Evolutionary conservation across 1,284 basidiomycete species (phyloP).

Genomic region (Dichomitus squalens): DNA sequence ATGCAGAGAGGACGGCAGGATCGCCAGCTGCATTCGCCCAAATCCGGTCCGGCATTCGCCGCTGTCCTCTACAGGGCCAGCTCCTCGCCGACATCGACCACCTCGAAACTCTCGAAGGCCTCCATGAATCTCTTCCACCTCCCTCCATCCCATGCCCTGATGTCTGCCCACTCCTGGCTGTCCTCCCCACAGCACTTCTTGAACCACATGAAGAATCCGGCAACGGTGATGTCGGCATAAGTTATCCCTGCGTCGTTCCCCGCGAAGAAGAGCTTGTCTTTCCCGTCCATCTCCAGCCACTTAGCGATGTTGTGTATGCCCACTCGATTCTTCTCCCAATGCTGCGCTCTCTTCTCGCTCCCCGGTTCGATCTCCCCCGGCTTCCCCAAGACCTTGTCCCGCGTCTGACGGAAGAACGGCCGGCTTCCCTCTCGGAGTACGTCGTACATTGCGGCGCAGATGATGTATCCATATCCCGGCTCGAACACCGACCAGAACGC

Average conservation of each 20-base stretch:
- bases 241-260: slow-evolving; percentile 28
- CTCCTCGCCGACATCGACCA: background rate
- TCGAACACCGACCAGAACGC: slow-evolving; percentile 15
- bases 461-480: background rate
- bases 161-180: slow-evolving; percentile 39
- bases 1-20: too few relatives aligned
- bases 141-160: slow-evolving; percentile 39
- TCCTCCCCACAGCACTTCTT: slow-evolving; percentile 36
- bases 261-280: slow-evolving; percentile 27
- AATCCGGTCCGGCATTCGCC: too few relatives aligned
- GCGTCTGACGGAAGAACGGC: background rate
- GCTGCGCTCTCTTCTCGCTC: slow-evolving; percentile 15
- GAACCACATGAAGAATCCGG: slow-evolving; percentile 31
- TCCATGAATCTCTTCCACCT: slow-evolving; percentile 38
- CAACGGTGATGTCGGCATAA: slow-evolving; percentile 40
- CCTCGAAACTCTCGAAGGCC: background rate
- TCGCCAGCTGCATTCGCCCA: too few relatives aligned
- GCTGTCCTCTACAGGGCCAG: too few relatives aligned
- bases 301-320: slow-evolving; percentile 31
- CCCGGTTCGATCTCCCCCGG: slow-evolving; percentile 39
- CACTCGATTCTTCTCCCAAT: slow-evolving; percentile 35
- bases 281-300: slow-evolving; percentile 32
- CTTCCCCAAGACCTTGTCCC: slow-evolving; percentile 9
- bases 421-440: slow-evolving; percentile 33
- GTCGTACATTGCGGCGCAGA: slow-evolving; percentile 24